Percentiles rank a stretch among this genome's conserved stretches.
Conservation (phyloP, 1,284 basidiomycete genomes). For the Cryptococcus floricola region DNA sequence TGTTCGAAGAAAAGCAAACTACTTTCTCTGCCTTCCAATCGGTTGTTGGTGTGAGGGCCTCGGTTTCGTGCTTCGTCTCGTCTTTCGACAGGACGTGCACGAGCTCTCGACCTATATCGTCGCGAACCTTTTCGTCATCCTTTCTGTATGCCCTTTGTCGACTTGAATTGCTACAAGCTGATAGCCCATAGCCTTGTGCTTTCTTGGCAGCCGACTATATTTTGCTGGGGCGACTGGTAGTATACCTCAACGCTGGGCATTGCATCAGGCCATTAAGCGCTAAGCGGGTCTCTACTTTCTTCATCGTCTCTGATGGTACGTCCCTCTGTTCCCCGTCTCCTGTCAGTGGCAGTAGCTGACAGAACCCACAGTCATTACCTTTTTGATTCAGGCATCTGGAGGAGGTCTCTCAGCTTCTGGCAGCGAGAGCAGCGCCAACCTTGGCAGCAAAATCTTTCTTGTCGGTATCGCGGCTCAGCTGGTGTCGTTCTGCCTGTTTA, state of each 20-base stretch:
- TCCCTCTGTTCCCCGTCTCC: conserved; percentile 25
- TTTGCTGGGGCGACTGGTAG: conserved; percentile 60
- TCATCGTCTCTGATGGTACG: conserved; percentile 54
- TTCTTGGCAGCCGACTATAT: conserved; percentile 71
- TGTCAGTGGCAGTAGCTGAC: too few relatives aligned
- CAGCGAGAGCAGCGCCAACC: conserved; percentile 20
- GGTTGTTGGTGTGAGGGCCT: conserved; percentile 57
- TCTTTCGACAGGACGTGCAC: conserved; percentile 38
- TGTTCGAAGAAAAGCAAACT: conserved; percentile 54
- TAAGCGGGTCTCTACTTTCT: conserved; percentile 12
- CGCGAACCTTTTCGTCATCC: conserved; percentile 59
- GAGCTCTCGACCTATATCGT: conserved; percentile 54
- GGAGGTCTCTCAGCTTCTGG: conserved; percentile 44
- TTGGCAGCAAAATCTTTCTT: conserved; percentile 59
- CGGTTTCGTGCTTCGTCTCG: conserved; percentile 45
- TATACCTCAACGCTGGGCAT: conserved; percentile 53
- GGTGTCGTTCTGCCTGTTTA: conserved; percentile 61
- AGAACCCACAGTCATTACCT: conserved; percentile 58
- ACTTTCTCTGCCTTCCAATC: conserved; percentile 63
- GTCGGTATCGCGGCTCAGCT: conserved; percentile 62
- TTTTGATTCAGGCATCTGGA: conserved; percentile 59
- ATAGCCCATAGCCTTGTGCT: conserved; percentile 57
- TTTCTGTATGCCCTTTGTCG: conserved; percentile 53
- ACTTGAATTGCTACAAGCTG: not conserved
- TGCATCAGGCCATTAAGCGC: conserved; percentile 51